phyloP scores from a whole-genome alignment of 192 early-diverging fungal genomes.

The Backusella sp. region DNA sequence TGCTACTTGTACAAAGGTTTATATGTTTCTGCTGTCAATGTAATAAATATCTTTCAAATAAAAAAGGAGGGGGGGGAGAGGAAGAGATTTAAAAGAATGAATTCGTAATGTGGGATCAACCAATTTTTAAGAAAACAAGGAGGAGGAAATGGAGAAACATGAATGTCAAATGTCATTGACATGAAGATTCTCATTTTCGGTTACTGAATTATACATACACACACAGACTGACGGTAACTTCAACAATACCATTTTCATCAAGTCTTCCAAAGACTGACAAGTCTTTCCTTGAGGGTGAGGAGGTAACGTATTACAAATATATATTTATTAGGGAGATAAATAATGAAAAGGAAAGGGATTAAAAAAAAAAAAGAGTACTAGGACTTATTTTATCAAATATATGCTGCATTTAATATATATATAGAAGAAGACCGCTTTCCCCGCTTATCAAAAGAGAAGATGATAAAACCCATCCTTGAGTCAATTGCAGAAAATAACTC shows the following conservation, averaged over 20 bases:
- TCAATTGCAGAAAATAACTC: constrained; percentile 60
- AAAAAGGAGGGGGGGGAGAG: not conserved
- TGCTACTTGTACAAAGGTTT: constrained; percentile 98
- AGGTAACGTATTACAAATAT: constrained; percentile 34
- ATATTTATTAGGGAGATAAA: not conserved
- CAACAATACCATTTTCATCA: constrained; percentile 89
- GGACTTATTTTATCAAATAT: not conserved
- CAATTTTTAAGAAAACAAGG: not conserved
- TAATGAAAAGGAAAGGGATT: not conserved
- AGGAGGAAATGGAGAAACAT: not conserved
- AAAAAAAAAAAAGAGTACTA: not conserved
- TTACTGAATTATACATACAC: not conserved
- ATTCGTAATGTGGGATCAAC: not conserved
- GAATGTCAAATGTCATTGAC: not conserved
- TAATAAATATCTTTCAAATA: not conserved
- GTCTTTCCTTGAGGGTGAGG: constrained; percentile 76
- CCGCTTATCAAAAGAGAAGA: constrained; percentile 85
- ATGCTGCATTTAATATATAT: not conserved
- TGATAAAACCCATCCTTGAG: constrained; percentile 77
- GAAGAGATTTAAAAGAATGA: not conserved
- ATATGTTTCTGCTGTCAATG: constrained; percentile 78
- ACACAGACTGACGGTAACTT: constrained; percentile 64
- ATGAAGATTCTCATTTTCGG: not conserved
- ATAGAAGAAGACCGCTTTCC: constrained; percentile 75
- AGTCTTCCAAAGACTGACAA: constrained; percentile 55